Evolutionary conservation across 305 asterid species (phyloP), one percentile per base, ranked within the genome.

Genomic region (Ruellia speciosa): DNA sequence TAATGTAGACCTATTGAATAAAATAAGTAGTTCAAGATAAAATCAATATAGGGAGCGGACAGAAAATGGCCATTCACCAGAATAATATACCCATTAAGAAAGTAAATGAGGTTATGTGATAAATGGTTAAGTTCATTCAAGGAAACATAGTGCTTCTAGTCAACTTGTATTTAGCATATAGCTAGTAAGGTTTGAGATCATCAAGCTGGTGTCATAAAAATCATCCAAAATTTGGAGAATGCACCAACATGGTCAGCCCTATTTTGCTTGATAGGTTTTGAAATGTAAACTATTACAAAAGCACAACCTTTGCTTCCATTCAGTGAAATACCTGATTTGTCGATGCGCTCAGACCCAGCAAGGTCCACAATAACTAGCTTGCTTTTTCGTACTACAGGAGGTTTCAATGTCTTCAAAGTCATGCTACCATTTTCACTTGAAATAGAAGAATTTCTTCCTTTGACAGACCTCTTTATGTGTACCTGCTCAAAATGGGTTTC

Each of bases 261-360:
- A 47, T 48, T 34, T 48, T 64, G 6, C 13, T 18, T 14, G 59
- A 16, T 54, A 43, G 46, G 20, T 52, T 54, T 67, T 51, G 35
- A 19, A 34, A 59, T 40, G 18, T 43, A 54, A 60, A 52, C 49
- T 24, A 24, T 24, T 24, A 24, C 31, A 24, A 24, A 28, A 19
- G n/a, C 14, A 19, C 24, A 58, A 37, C 41, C 12, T 37, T 37
- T 10, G 11, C 41, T 37, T 37, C 9, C 9, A 34, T 19, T 43
- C 48, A 47, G 19, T 55, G 61, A 15, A 40, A 58, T 66, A 90
- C 96, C 96, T 69, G 96, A 82, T 68, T 90, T 90, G 66, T 85
- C 74, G 62, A 85, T 77, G 60, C 95, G 87, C 81, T 90, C 97
- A 33, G 97, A 90, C 69, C 97, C 97, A 71, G 97, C 97, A 57